Evolutionary conservation across 352 stramenopile genomes (phyloP).

Genomic region (Plasmopara halstedii): DNA sequence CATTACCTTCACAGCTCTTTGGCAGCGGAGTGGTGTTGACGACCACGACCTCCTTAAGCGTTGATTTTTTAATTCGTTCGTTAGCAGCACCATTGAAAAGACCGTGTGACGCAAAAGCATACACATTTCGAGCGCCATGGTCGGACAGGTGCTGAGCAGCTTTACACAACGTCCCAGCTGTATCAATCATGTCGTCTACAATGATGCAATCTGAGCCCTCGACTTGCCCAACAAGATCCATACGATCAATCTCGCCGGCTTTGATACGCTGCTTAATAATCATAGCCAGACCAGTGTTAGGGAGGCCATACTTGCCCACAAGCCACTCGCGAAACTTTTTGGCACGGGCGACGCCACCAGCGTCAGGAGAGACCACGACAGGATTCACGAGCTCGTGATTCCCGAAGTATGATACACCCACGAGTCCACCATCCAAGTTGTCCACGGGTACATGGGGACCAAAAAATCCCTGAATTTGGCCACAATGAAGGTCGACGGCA

Average conservation of each 20-base stretch:
- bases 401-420: constrained; percentile 93
- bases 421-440: constrained; percentile 95
- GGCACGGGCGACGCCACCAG: constrained; percentile 97
- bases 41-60: constrained; percentile 87
- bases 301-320: constrained; percentile 94
- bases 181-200: constrained; percentile 99
- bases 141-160: constrained; percentile 94
- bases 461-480: constrained; percentile 97
- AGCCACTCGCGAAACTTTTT: constrained; percentile 99
- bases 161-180: constrained; percentile 97
- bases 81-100: constrained; percentile 93
- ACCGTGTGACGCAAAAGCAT: constrained; percentile 98
- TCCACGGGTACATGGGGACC: constrained; percentile 97
- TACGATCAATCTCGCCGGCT: constrained; percentile 96
- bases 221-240: constrained; percentile 99
- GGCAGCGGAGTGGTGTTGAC: constrained; percentile 85
- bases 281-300: constrained; percentile 98
- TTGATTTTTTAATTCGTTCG: constrained; percentile 85
- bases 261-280: constrained; percentile 99
- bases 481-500: constrained; percentile 82
- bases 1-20: constrained; percentile 88
- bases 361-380: constrained; percentile 98
- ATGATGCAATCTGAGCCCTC: constrained; percentile 99
- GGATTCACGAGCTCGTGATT: constrained; percentile 98
- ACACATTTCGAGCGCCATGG: constrained; percentile 96